Evolutionary conservation across 352 stramenopile genomes (phyloP).

Genomic region (Thalassiosira exigua): DNA sequence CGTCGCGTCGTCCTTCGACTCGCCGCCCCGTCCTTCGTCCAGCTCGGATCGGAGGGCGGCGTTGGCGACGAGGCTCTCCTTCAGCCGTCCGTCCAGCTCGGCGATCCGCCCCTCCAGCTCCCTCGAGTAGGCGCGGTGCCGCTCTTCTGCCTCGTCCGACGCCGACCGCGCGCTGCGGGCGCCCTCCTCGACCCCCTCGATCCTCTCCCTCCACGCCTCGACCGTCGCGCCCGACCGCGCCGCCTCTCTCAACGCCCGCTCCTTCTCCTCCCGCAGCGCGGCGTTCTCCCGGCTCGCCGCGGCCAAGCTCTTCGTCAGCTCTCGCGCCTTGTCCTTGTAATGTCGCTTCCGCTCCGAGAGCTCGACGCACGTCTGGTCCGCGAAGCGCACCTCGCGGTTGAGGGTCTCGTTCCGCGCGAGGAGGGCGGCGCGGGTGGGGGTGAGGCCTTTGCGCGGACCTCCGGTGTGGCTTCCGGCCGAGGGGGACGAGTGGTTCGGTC

Average conservation of each 20-base stretch:
- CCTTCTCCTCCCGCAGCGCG: slow-evolving; percentile 32
- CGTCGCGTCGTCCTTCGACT: slow-evolving; percentile 43
- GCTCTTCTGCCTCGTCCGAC: slow-evolving; percentile 37
- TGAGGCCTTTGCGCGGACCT: not conserved
- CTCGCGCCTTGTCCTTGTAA: slow-evolving; percentile 42
- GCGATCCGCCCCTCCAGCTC: slow-evolving; percentile 37
- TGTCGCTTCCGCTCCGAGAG: slow-evolving; percentile 66
- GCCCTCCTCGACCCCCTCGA: slow-evolving; percentile 30
- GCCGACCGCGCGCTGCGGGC: slow-evolving; percentile 36
- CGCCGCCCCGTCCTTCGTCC: slow-evolving; percentile 24
- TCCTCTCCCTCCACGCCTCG: slow-evolving; percentile 34
- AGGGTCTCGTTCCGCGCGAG: slow-evolving; percentile 79
- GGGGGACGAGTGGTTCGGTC: not conserved
- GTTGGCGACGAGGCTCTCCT: slow-evolving; percentile 30
- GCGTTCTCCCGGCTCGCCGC: slow-evolving; percentile 49
- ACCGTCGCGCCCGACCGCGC: slow-evolving; percentile 47
- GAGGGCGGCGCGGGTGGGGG: slow-evolving; percentile 44
- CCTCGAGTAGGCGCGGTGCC: slow-evolving; percentile 33
- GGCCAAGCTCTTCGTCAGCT: slow-evolving; percentile 24
- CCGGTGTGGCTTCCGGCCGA: not conserved
- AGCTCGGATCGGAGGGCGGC: slow-evolving; percentile 33
- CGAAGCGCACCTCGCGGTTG: slow-evolving; percentile 83
- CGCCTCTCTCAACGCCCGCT: slow-evolving; percentile 48
- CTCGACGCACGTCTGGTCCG: slow-evolving; percentile 84
- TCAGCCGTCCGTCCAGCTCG: slow-evolving; percentile 37